Base-by-base conservation (phyloP, 352 stramenopile species). In the Blastocystis sp. region DNA sequence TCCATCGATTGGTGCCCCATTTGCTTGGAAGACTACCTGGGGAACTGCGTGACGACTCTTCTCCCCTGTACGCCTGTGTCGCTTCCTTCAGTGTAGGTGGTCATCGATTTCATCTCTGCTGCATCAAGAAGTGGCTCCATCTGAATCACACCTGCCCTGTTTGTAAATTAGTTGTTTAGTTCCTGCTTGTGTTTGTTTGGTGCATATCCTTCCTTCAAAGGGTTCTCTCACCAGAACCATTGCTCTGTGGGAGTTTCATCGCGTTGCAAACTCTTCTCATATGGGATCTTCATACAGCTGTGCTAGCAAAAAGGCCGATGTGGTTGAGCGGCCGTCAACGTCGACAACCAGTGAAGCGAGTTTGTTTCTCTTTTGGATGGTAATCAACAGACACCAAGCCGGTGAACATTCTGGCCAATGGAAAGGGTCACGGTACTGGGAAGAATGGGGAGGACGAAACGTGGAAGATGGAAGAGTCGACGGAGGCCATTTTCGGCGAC, bases 101-200 rank as follows among this genome's bases (percentile, higher is more conserved):
- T 2, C 66, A 76, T n/a, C 66, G 66, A 21, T 76, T 76, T 28
- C 66, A 76, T 56, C 52, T 59, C 28, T 52, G 52, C 52, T 76
- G 66, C 52, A 76, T 76, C 66, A 76, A 76, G 21, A 48, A 53
- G 41, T 76, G 66, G 66, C 38, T 76, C 7, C 66, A 76, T 76
- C 34, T 76, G 66, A 76, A 76, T 76, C 66, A 76, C 48, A 76
- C 66, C 23, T 76, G 66, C 60, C 66, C 66, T n/a, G 66, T 76
- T 48, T 76, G 66, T 76, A 76, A 76, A 48, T 28, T 76, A 45
- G 41, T 76, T 17, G 52, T 76, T 76, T 76, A 76, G 66, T 60
- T 59, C 23, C 10, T 76, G 66, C 53, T 56, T 56, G 34, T 76
- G 5, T 56, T 56, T 56, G 5, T 56, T 56, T 14, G 14, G 5